Conservation (phyloP, 2,329 filamentous ascomycete genomes). For the Ophiostoma ips region DNA sequence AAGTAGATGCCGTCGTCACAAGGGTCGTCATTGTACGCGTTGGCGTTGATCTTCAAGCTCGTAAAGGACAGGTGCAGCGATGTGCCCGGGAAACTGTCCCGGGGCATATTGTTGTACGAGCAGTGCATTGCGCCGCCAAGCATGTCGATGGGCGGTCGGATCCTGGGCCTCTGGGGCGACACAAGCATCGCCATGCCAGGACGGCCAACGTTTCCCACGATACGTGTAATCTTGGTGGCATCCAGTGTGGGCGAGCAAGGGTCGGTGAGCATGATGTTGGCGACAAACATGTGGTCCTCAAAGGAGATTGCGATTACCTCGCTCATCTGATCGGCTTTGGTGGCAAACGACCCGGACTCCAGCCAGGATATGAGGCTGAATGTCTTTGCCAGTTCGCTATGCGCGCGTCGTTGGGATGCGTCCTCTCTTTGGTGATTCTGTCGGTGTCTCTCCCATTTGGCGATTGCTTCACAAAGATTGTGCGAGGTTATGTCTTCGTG, state of each 20-base stretch:
- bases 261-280: neutral
- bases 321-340: neutral
- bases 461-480: no score
- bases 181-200: neutral
- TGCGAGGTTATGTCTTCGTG: no score
- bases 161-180: neutral
- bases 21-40: neutral
- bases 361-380: neutral
- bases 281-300: neutral
- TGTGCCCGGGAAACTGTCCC: neutral
- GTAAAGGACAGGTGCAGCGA: neutral
- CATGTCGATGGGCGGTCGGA: neutral
- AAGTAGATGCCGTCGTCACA: neutral
- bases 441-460: no score
- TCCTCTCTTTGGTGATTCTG: no score
- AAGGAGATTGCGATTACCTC: neutral
- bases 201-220: neutral
- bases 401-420: no score
- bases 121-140: neutral
- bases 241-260: neutral
- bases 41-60: neutral
- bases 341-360: neutral
- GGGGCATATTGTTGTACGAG: neutral
- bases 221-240: neutral
- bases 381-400: neutral